Evolutionary conservation across 2,329 filamentous ascomycete genomes (phyloP), one percentile per base, ranked within the genome.

Genomic region (Lasiodiplodia citricola): DNA sequence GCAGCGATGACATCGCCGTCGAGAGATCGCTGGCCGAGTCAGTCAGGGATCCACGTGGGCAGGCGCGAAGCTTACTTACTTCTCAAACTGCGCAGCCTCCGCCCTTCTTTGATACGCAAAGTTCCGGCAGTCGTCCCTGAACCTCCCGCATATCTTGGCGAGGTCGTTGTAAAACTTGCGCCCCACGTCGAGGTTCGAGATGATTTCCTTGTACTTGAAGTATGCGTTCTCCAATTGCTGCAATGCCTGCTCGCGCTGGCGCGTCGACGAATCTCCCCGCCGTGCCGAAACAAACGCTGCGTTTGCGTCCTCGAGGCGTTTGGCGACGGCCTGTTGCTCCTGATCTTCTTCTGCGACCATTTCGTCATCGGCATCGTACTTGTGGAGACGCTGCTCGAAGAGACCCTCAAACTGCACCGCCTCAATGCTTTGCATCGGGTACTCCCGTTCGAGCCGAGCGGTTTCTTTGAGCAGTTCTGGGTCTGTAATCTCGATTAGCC

Each of bases 141-240:
- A 98, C 11, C 90, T 86, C 47, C 89, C 91, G 0, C 97, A 92
- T 71, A 98, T 94, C 80, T 91, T 92, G 57, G 92, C 92, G 4
- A 99, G 86, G 76, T 98, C 94, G 73, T 99, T 99, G 83, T 98
- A 99, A 78, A 99, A 99, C 78, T 96, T 97, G 66, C 95, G 86
- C 0, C 93, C 96, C 0, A 92, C 92, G 72, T 98, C 95, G 2
- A 97, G 86, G 76, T 98, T 97, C 72, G 88, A 92, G 68, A 97
- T 89, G 68, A 98, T 93, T 78, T 99, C 95, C 81, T 97, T 97
- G 83, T 98, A 98, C 81, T 95, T 96, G 80, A 94, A 90, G 78
- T 97, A 98, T 0, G 93, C 95, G 71, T 92, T 94, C 79, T 98
- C 95, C 11, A 99, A 84, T 70, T 87, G 89, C 80, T 99, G 96